Percentiles rank a stretch among this genome's conserved stretches.
Evolutionary conservation across 2,329 filamentous ascomycete species (phyloP).

Genomic region (Neophaeococcomyces aloes): DNA sequence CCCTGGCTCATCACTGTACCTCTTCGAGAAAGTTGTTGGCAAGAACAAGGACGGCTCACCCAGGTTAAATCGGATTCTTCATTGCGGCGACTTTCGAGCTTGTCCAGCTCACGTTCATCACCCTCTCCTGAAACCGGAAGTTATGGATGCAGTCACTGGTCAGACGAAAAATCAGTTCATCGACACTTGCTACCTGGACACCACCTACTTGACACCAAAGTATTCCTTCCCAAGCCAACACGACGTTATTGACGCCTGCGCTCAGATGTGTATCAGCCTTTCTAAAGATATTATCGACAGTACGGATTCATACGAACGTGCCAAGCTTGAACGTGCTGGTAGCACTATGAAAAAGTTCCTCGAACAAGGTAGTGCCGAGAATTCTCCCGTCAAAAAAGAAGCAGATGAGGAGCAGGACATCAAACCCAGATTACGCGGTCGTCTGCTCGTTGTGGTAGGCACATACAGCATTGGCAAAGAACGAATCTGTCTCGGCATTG

Average conservation of each 20-base stretch:
- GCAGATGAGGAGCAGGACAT: conserved; percentile 19
- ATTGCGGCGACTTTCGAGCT: conserved; percentile 92
- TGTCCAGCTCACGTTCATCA: conserved; percentile 76
- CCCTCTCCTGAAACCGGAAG: conserved; percentile 66
- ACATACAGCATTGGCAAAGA: conserved; percentile 99
- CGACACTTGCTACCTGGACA: conserved; percentile 93
- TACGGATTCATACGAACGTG: conserved; percentile 45
- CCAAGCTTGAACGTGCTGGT: conserved; percentile 45
- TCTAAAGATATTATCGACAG: conserved; percentile 54
- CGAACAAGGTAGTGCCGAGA: conserved; percentile 31
- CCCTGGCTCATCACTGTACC: conserved; percentile 82
- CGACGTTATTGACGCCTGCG: conserved; percentile 77
- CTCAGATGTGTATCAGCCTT: conserved; percentile 72
- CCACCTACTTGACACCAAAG: conserved; percentile 89
- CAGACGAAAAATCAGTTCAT: conserved; percentile 72
- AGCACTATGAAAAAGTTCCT: conserved; percentile 56
- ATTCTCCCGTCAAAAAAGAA: conserved; percentile 16
- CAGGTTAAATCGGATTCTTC: conserved; percentile 67
- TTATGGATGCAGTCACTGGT: conserved; percentile 58
- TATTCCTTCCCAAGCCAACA: conserved; percentile 88
- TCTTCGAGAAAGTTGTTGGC: conserved; percentile 71
- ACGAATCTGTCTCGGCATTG: conserved; percentile 85
- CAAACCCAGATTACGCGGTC: conserved; percentile 40
- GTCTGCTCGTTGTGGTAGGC: conserved; percentile 81
- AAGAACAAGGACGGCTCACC: conserved; percentile 43